Evolutionary conservation across 2,329 filamentous ascomycete genomes (phyloP).

Genomic region (Thielaviopsis populi): DNA sequence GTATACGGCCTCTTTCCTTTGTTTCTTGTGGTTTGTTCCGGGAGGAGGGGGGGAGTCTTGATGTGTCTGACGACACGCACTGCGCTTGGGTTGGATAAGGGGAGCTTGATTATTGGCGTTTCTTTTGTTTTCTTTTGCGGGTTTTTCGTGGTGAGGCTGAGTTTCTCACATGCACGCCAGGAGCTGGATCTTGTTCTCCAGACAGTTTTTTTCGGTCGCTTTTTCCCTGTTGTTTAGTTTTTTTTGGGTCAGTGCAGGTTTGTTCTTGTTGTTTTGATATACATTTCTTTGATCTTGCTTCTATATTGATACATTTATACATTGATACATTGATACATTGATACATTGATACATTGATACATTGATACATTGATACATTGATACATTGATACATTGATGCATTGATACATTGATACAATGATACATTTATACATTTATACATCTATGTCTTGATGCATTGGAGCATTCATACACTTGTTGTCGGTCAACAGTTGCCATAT

Average conservation of each 20-base stretch:
- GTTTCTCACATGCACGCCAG: not conserved
- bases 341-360: too few species aligned
- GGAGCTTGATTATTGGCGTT: not conserved
- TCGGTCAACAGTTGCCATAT: too few species aligned
- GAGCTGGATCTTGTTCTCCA: slow-evolving; percentile 4
- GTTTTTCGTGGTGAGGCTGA: not conserved
- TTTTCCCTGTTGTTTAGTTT: not conserved
- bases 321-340: not conserved
- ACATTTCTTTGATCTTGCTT: not conserved
- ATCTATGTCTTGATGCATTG: too few species aligned
- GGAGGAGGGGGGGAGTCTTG: not conserved
- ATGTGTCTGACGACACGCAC: not conserved
- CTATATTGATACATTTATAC: not conserved
- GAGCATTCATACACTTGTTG: not conserved
- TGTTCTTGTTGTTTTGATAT: not conserved
- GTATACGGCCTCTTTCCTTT: slow-evolving; percentile 3
- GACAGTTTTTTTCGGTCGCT: not conserved
- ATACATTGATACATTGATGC: not conserved
- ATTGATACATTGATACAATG: not conserved
- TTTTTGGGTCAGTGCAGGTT: not conserved
- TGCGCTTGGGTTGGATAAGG: not conserved
- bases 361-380: not conserved
- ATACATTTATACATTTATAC: not conserved
- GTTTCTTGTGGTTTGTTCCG: not conserved
- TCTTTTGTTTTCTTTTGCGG: not conserved